Conservation (phyloP, 169 alveolate genomes). For the Plasmodium gallinaceum region DNA sequence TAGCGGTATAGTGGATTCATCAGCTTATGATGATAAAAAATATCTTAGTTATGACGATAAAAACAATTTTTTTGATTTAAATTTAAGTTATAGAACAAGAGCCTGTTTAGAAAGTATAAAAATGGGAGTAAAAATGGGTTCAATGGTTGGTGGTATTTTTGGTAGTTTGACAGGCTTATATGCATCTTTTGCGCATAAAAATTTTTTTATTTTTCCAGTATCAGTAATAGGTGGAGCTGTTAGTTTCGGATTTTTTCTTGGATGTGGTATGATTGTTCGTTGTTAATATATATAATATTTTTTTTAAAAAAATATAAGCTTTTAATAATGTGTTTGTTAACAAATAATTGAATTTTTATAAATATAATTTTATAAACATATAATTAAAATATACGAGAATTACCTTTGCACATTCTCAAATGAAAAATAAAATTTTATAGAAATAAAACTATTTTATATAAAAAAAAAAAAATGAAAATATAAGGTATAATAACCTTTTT, state of each 20-base stretch:
- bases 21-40: conserved; percentile 36
- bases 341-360: not conserved
- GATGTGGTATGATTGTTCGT: conserved; percentile 92
- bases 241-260: conserved; percentile 90
- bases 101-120: conserved; percentile 91
- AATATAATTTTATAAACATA: not conserved
- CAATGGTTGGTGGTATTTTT: conserved; percentile 93
- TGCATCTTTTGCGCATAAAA: conserved; percentile 88
- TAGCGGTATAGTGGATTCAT: conserved; percentile 44
- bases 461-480: too few species aligned
- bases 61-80: conserved; percentile 73
- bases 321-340: not conserved
- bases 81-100: conserved; percentile 86
- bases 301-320: not conserved
- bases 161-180: conserved; percentile 92
- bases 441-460: too few species aligned
- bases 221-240: conserved; percentile 91
- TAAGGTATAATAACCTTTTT: too few species aligned
- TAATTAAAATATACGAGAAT: too few species aligned
- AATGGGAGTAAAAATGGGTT: conserved; percentile 94
- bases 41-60: conserved; percentile 32
- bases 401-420: too few species aligned
- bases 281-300: conserved; percentile 73
- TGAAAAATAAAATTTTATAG: too few species aligned
- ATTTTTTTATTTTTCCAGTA: conserved; percentile 88